Evolutionary conservation across 2,329 filamentous ascomycete species (phyloP), one percentile per base, ranked within the genome.

Genomic region (Trichoderma simmonsii): DNA sequence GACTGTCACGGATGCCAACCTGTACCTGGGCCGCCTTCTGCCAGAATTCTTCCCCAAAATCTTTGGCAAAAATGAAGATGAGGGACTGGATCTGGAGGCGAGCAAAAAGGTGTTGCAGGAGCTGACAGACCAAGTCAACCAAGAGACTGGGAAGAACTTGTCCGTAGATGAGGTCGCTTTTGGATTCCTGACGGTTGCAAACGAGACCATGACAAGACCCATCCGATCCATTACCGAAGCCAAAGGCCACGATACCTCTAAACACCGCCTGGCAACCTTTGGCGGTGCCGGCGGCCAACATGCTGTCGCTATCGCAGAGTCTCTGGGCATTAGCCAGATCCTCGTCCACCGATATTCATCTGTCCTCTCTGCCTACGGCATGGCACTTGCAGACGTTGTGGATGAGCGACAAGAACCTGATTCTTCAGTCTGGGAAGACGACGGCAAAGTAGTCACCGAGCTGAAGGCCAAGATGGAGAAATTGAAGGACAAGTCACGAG

Each of bases 31-130:
- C 0, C 88, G 95, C 51, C 84, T 98, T 4, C 82, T 97, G 1
- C 95, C 95, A 0, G 93, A 97, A 73, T 97, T 96, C 85, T 98
- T 98, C 78, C 95, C 95, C 0, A 95, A 95, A 80, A 98, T 98
- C 72, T 98, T 98, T 77, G 95, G 95, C 60, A 92, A 93, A 80
- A 92, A 95, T 59, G 95, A 98, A 79, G 87, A 97, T 71, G 89
- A 96, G 79, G 91, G 91, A 0, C 82, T 98, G 1, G 94, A 97
- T 78, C 85, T 88, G 1, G 87, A 92, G 71, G 92, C 93, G 1
- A 97, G 93, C 76, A 88, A 90, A 79, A 90, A 88, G 76, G 87
- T 93, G 1, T 92, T 98, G 73, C 86, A 92, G 74, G 90, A 94
- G 75, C 84, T 98, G 11, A 89, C 94, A 0, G 87, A 92, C 51